Evolutionary conservation across 73 alveolate species (phyloP).

Genomic region (Tetrahymena elliotti): DNA sequence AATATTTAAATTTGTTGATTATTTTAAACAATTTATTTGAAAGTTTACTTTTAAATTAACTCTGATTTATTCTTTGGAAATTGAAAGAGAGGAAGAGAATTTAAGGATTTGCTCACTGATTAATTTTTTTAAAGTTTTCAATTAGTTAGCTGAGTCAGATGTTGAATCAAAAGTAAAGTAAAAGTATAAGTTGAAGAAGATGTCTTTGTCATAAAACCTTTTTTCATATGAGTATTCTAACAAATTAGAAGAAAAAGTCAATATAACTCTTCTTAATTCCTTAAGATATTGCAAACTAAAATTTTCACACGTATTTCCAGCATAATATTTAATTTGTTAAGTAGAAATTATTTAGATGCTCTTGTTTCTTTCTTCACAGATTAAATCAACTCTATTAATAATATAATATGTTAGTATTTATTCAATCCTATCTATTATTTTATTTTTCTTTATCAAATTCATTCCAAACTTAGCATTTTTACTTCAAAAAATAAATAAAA

Average conservation of each 20-base stretch:
- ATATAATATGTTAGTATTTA: background rate
- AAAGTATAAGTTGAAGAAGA: background rate
- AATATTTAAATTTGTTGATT: no score
- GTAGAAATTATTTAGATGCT: background rate
- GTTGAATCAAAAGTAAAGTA: background rate
- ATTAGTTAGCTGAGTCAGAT: background rate
- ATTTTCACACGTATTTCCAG: conserved; percentile 1
- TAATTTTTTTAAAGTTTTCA: background rate
- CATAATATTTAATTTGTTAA: background rate
- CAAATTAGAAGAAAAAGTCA: background rate
- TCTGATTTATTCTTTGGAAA: background rate
- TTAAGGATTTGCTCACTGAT: background rate
- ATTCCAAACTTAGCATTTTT: no score
- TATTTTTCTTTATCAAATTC: no score
- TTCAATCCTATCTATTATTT: background rate
- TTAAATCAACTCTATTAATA: background rate
- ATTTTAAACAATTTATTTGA: background rate
- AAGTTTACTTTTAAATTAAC: background rate
- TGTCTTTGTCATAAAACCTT: background rate
- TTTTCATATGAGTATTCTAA: background rate
- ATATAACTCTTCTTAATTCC: background rate
- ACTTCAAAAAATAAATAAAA: no score
- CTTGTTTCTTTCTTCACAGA: background rate
- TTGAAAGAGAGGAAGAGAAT: background rate
- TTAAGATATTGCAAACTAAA: background rate